Conservation (phyloP, 148 eudicot genomes). For the Arctostaphylos glauca region DNA sequence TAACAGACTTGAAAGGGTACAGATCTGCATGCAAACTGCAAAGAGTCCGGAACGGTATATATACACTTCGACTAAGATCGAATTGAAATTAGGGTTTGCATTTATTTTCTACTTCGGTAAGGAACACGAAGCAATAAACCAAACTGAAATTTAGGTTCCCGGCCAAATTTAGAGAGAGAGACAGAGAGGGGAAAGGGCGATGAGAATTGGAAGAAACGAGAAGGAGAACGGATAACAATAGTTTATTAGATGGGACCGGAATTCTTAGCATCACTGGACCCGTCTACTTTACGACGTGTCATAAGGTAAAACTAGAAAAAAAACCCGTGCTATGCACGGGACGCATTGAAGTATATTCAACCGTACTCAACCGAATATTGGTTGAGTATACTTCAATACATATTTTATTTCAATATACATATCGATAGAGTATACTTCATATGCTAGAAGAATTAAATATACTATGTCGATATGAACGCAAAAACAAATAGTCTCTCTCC, state of each 20-base stretch:
- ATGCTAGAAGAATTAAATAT: no score
- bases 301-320: not conserved
- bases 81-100: constrained; percentile 11
- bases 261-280: constrained; percentile 2
- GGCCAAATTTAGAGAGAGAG: constrained; percentile 18
- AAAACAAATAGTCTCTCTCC: no score
- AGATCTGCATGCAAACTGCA: constrained; percentile 21
- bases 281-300: not conserved
- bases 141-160: constrained; percentile 39
- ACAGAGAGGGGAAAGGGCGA: not conserved
- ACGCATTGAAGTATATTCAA: no score
- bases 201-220: constrained; percentile 33
- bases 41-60: not conserved
- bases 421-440: no score
- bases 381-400: no score
- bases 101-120: not conserved
- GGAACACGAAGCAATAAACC: constrained; percentile 22
- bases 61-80: not conserved
- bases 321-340: no score
- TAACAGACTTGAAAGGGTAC: not conserved
- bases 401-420: no score
- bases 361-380: no score
- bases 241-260: not conserved
- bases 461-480: no score
- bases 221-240: not conserved